phyloP scores from a whole-genome alignment of 257 asterid species.

The Primulina huaijiensis region DNA sequence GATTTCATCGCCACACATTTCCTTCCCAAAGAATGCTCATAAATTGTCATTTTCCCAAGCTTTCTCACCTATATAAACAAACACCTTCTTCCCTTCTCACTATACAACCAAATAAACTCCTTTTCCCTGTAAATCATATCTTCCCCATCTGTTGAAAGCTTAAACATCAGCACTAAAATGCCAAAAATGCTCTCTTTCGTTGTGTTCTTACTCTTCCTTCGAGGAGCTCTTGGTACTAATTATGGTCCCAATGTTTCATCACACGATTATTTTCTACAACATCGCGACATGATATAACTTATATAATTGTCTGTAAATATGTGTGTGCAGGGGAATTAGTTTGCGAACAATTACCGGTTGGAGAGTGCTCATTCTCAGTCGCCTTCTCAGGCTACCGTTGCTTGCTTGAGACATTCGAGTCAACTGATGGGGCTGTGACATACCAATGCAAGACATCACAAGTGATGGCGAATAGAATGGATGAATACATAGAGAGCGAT shows the following conservation, averaged over 20 bases:
- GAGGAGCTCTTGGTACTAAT: conserved; percentile 6
- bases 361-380: conserved; percentile 32
- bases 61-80: conserved; percentile 21
- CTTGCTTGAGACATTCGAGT: conserved; percentile 28
- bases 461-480: conserved; percentile 22
- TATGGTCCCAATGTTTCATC: background rate
- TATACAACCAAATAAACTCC: background rate
- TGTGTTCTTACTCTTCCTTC: background rate
- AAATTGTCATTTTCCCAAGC: conserved; percentile 4
- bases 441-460: conserved; percentile 40
- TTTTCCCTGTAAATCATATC: background rate
- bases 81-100: conserved; percentile 10
- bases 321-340: conserved; percentile 26
- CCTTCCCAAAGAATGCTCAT: too few species aligned
- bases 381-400: conserved; percentile 37
- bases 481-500: conserved; percentile 35
- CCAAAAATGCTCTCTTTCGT: background rate
- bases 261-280: too few species aligned
- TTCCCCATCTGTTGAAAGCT: too few species aligned
- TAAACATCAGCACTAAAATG: background rate
- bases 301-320: too few species aligned
- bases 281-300: too few species aligned
- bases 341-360: conserved; percentile 30
- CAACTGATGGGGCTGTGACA: conserved; percentile 8
- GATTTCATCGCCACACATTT: background rate